Base-by-base conservation (phyloP, 1,139 yeast species). In the Lodderomyces beijingensis region DNA sequence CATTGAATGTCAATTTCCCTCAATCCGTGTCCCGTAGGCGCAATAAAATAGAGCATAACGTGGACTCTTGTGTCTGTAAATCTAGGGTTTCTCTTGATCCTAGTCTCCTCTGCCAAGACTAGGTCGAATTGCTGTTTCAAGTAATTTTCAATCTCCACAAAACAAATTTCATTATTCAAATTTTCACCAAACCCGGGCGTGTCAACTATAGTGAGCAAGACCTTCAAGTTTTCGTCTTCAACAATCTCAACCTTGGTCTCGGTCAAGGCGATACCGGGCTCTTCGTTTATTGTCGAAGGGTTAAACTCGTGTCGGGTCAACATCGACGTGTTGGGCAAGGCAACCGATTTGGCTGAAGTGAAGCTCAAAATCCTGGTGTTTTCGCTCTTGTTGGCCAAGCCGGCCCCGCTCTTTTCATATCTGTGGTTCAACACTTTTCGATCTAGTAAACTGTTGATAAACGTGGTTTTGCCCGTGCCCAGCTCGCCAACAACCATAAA, bases 91-190 rank as follows among this genome's bases (percentile, higher is more conserved):
- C 98, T 78, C 59, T 85, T 79, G 44, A 91, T 86, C 42, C 95
- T 74, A 12, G 94, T 81, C 56, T 91, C 97, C 57, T 91, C 97
- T 10, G 86, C 80, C 45, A 91, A 71, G 25, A 89, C 93, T 47
- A 84, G 87, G 57, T 91, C 98, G 56, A 85, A 89, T 57, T 89
- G 96, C 52, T 80, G 86, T 51, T 85, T 91, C 44, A 91, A 65
- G 54, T 79, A 89, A 39, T 74, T 75, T 35, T 80, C 78, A 39
- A 91, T 79, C 43, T 83, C 83, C 23, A 66, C 68, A 50, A 85
- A 83, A 53, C 87, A 52, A 64, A 73, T 39, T 30, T 74, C 75
- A 47, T 81, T 79, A 51, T 81, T 80, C 43, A 81, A 57, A 44
- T 79, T 79, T 40, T 78, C 84, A 13, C 88, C 89, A 51, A 79